These are phyloP conservation scores for Aspergillus proliferans DNA, from an alignment of 2,329 filamentous ascomycete species.

Conservation along the genomic window DNA sequence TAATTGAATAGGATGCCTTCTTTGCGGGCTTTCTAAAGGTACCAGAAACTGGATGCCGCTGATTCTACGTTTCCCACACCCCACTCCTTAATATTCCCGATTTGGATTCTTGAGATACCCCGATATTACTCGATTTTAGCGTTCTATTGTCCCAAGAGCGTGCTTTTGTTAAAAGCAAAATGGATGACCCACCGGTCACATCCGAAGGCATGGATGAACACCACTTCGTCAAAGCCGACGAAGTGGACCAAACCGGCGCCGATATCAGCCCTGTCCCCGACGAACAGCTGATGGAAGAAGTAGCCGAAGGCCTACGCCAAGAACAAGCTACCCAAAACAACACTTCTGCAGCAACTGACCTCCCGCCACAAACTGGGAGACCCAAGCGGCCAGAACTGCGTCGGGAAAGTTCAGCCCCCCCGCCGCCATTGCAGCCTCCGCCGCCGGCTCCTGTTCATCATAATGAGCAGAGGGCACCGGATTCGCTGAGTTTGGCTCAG, in stretches of 20 bases:
- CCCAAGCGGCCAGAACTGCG: slow-evolving; percentile 30
- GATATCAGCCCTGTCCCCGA: slow-evolving; percentile 42
- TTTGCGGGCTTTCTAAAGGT: background rate
- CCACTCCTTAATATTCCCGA: background rate
- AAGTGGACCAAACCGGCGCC: slow-evolving; percentile 44
- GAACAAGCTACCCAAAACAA: slow-evolving; percentile 22
- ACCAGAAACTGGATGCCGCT: background rate
- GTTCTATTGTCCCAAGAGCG: background rate
- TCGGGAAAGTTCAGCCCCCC: slow-evolving; percentile 33
- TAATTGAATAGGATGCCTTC: background rate
- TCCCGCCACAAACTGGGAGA: slow-evolving; percentile 8
- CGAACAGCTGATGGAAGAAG: slow-evolving; percentile 38
- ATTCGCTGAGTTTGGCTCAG: slow-evolving; percentile 71
- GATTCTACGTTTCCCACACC: background rate
- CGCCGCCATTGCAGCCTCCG: slow-evolving; percentile 41
- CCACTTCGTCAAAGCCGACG: slow-evolving; percentile 44
- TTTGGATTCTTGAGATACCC: slow-evolving; percentile 7
- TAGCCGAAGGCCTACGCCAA: slow-evolving; percentile 33
- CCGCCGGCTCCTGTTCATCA: slow-evolving; percentile 41
- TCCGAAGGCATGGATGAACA: slow-evolving; percentile 26
- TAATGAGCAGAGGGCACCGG: slow-evolving; percentile 39
- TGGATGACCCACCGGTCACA: slow-evolving; percentile 22
- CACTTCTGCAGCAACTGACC: slow-evolving; percentile 6
- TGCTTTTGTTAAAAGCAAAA: slow-evolving; percentile 4
- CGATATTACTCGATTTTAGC: slow-evolving; percentile 5